Base-by-base conservation (phyloP, 495 filamentous ascomycete genomes). In the Echria macrotheca region DNA sequence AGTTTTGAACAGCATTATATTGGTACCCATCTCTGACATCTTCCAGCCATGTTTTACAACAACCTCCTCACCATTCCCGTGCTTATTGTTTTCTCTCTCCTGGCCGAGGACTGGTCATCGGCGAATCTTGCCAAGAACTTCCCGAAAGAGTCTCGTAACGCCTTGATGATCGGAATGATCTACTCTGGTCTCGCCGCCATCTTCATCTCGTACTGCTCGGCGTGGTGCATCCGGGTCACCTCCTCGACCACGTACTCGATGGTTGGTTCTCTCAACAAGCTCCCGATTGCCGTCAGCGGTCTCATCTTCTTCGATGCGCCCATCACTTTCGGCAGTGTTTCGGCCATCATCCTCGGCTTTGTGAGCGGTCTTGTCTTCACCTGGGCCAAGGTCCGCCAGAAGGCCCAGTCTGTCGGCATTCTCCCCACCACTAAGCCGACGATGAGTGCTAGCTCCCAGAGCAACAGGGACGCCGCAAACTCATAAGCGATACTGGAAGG, bases 11-110 rank as follows among this genome's bases (percentile, higher is more conserved):
- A n/a, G n/a, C n/a, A n/a, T n/a, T n/a, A n/a, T n/a, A n/a, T n/a
- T n/a, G 11, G 26, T 42, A 4, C 15, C 19, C 10, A 11, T 1
- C 29, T 39, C 53, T 59, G 41, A 63, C 54, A 4, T n/a, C 2
- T 11, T 39, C 18, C 56, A 97, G 91, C 91, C 55, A 98, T 98
- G 93, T 99, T 91, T 72, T 99, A 99, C 76, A 99, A 99, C 81
- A 99, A 99, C 69, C 80, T 99, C 36, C 82, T 99, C 51, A 95
- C 90, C 18, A 96, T 99, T 52, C 93, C 93, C 43, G 85, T 97
- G 55, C 81, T 99, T 22, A 65, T 96, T 42, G 68, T 87, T 54
- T 82, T 81, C 71, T 91, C 94, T 21, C 70, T 95, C 44, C 59
- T 95, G 52, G 74, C 86, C 50, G 93, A 99, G 65, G 84, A 96